Evolutionary conservation across 768 basidiomycete genomes (phyloP), one percentile per base, ranked within the genome.

Genomic region (Panellus pusillus): DNA sequence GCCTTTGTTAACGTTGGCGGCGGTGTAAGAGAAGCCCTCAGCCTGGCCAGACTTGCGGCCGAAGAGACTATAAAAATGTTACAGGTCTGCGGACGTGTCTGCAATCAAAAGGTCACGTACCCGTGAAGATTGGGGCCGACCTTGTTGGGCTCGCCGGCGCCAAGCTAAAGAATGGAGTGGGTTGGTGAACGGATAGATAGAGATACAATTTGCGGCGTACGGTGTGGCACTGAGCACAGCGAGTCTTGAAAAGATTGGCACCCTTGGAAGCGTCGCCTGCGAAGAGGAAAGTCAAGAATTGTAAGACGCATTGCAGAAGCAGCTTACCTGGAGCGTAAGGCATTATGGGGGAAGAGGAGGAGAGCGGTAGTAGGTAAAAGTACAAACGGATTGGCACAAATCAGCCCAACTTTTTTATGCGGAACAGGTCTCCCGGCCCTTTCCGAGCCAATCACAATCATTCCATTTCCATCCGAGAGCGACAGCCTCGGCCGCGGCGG

Each of bases 41-140:
- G 78, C 91, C 65, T 89, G 84, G 54, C 96, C 96, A 35, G 92
- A 87, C 70, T 90, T 81, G 60, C 91, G 91, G 52, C 91, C 91
- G 63, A 93, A 89, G 65, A 93, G 58, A 37, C 91, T 91, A 60
- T 11, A 7, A 8, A 32, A 40, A 47, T 58, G 38, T 19, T 50
- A 27, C 51, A 50, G 41, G 24, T 14, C 20, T 29, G n/a, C 36
- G 35, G 35, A 37, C 20, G 15, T 19, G 32, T 20, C 38, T 44
- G 12, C 32, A 12, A 36, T n/a, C 8, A 2, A 12, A 32, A 20
- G 4, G 31, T 1, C 15, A 73, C 89, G 63, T 64, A 93, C 86
- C 95, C 95, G 70, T 94, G 86, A 29, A 98, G 82, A 82, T 96
- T 96, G 45, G 96, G 96, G 57, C 96, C 96, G 59, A 98, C 94